Base-by-base conservation (phyloP, 208 protist species). In the Phytomonas sp. region DNA sequence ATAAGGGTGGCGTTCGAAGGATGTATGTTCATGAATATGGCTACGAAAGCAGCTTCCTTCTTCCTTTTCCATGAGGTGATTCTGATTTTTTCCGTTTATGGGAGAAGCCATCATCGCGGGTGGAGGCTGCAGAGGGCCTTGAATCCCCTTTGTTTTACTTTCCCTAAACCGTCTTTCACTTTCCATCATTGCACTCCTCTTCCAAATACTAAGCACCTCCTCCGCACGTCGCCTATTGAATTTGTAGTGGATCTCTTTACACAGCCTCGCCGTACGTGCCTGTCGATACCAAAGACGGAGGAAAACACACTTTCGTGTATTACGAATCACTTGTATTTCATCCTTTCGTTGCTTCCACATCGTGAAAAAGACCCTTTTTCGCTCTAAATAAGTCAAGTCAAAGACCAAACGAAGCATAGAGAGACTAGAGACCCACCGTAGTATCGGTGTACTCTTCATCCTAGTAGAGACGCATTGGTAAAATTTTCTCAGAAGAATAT, bases 301-400 rank as follows among this genome's bases (percentile, higher is more conserved):
- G 10, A 49, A 49, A 49, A 19, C 40, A 10, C 40, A 12, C 40
- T 19, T 4, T 49, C 40, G 40, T 4, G 49, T 36, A 12, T 33
- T 14, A 4, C 69, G 69, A 0, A 19, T 16, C 66, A 32, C 37
- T 12, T 32, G 67, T 30, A 5, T 34, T 26, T 49, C 62, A 37
- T 74, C 70, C 33, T 67, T 65, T 40, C 69, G 67, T 23, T 65
- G 69, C 56, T 68, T 69, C 82, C 82, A 87, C 29, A 61, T 56
- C 4, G 63, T 65, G 36, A 87, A 87, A 61, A 78, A 82, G 40
- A 73, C 68, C n/a, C 83, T 76, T 66, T 88, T 85, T 4, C 83
- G 74, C 42, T 82, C 76, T 1, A 71, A 72, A 61, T 85, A 84
- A 16, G 83, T 72, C 30, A 83, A 60, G 29, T 74, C 71, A 16